Conservation (phyloP, 352 stramenopile species). For the Pseudoperonospora humuli region DNA sequence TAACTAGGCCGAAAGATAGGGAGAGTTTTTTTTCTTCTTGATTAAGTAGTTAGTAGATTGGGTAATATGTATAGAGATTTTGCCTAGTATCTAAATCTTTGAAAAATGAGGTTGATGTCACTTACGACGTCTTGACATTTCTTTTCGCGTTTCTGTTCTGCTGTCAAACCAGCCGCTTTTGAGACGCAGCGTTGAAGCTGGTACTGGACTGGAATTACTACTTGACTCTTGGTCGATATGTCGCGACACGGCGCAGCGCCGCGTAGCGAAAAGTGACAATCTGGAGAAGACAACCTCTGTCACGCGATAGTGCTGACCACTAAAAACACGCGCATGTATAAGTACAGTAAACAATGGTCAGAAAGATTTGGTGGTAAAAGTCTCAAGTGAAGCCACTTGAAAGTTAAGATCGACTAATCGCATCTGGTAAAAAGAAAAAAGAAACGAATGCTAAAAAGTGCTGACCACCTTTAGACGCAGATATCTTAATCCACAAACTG, state of each 20-base stretch:
- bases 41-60: slow-evolving; percentile 25
- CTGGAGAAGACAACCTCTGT: too few relatives aligned
- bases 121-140: too few relatives aligned
- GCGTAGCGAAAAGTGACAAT: too few relatives aligned
- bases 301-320: too few relatives aligned
- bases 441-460: slow-evolving; percentile 7
- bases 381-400: neutral
- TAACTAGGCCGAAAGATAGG: slow-evolving; percentile 23
- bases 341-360: slow-evolving; percentile 26
- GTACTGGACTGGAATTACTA: neutral
- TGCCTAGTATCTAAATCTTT: too few relatives aligned
- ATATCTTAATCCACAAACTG: slow-evolving; percentile 12
- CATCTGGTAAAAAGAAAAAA: slow-evolving; percentile 2
- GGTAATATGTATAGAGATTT: slow-evolving; percentile 30
- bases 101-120: too few relatives aligned
- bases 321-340: too few relatives aligned
- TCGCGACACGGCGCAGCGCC: too few relatives aligned
- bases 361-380: slow-evolving; percentile 21
- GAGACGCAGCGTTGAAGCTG: neutral
- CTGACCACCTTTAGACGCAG: slow-evolving; percentile 15
- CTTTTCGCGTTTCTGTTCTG: neutral
- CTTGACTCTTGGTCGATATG: too few relatives aligned
- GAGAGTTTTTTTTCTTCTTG: slow-evolving; percentile 23
- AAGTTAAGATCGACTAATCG: neutral
- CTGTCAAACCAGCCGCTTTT: too few relatives aligned